Evolutionary conservation across 2,329 filamentous ascomycete genomes (phyloP).

Genomic region (Sclerotinia borealis): DNA sequence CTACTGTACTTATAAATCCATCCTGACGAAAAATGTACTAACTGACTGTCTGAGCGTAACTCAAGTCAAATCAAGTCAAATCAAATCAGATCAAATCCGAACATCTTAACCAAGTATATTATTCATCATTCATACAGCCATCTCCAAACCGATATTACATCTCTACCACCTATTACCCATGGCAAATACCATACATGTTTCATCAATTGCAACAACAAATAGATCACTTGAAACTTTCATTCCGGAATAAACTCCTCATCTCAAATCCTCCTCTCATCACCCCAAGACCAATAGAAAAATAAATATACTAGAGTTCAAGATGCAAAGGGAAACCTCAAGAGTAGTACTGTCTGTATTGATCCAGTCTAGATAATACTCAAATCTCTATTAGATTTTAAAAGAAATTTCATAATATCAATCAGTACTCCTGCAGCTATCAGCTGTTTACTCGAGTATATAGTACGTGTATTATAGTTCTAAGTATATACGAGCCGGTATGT

Average conservation of each 20-base stretch:
- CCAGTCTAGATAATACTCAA: slow-evolving; percentile 1
- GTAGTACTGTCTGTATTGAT: too few species aligned
- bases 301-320: background rate
- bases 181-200: background rate
- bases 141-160: background rate
- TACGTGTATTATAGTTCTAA: background rate
- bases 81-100: background rate
- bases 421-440: background rate
- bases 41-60: background rate
- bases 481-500: too few species aligned
- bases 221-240: background rate
- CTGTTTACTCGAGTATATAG: background rate
- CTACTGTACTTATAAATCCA: background rate
- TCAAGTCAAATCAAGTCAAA: background rate
- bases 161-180: background rate
- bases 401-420: too few species aligned
- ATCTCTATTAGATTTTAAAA: background rate
- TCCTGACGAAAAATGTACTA: background rate
- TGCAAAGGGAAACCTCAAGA: background rate
- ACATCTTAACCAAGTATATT: background rate
- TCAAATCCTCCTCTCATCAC: too few species aligned
- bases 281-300: background rate
- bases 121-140: background rate
- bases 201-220: background rate
- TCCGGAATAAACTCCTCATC: background rate